These are phyloP conservation scores for Aspergillaceae sp. DNA, from an alignment of 2,329 filamentous ascomycete species.

Conservation along the genomic window DNA sequence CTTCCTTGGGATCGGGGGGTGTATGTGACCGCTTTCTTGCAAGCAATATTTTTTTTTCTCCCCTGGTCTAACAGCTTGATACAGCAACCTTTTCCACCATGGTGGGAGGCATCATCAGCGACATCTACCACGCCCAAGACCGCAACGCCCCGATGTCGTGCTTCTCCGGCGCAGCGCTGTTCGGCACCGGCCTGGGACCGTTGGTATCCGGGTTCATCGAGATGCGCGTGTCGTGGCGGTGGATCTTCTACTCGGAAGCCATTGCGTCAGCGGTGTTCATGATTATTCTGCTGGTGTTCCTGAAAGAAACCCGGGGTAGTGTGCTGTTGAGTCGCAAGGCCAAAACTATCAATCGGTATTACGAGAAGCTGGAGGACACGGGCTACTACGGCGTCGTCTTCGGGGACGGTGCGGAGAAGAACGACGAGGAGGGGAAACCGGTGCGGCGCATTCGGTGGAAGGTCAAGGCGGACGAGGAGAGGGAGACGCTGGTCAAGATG, in stretches of 20 bases:
- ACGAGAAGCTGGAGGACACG: conserved; percentile 57
- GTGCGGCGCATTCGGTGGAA: conserved; percentile 61
- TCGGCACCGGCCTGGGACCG: conserved; percentile 68
- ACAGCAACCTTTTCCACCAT: conserved; percentile 63
- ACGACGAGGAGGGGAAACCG: conserved; percentile 15
- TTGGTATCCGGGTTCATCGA: conserved; percentile 61
- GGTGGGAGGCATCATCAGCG: conserved; percentile 75
- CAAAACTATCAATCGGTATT: conserved; percentile 63
- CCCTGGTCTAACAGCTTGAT: not conserved
- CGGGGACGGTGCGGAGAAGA: conserved; percentile 10
- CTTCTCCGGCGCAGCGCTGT: conserved; percentile 64
- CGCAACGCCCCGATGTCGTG: conserved; percentile 80
- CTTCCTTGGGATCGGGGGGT: conserved; percentile 63
- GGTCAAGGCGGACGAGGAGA: conserved; percentile 65
- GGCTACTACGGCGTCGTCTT: conserved; percentile 50
- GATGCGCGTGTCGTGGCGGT: conserved; percentile 60
- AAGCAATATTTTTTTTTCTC: not conserved
- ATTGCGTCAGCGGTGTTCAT: conserved; percentile 58
- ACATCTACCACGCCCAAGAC: conserved; percentile 66
- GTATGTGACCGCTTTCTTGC: conserved; percentile 33
- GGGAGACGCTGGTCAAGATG: conserved; percentile 56
- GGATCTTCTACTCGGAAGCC: conserved; percentile 76
- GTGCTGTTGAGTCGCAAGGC: conserved; percentile 70
- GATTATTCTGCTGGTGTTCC: conserved; percentile 53
- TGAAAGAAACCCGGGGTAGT: conserved; percentile 69